These are phyloP conservation scores for Aegilops umbellulata DNA, from an alignment of 176 grass and related monocot species.

Conservation along the genomic window DNA sequence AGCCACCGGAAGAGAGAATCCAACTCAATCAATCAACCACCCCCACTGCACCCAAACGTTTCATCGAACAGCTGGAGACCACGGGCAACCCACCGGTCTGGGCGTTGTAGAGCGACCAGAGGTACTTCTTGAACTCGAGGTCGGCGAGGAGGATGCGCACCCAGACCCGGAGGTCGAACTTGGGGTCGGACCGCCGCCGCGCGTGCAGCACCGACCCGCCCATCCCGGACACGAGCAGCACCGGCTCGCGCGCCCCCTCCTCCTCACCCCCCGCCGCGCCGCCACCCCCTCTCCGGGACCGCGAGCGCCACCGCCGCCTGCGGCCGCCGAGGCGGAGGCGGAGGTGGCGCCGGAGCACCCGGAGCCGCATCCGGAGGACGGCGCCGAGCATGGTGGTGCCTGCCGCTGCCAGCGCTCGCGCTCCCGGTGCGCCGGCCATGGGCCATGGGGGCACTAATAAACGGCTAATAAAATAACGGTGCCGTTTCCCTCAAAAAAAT, in stretches of 20 bases:
- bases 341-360: constrained; percentile 19
- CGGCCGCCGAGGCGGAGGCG: constrained; percentile 41
- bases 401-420: neutral
- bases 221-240: constrained; percentile 92
- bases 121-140: constrained; percentile 86
- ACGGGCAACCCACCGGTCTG: constrained; percentile 50
- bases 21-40: neutral
- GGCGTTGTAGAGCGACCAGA: constrained; percentile 81
- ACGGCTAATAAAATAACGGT: no score
- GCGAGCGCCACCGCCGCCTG: neutral
- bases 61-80: neutral
- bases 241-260: constrained; percentile 44
- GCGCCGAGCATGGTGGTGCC: constrained; percentile 42
- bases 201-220: constrained; percentile 83
- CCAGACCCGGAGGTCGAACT: constrained; percentile 64
- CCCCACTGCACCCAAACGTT: neutral
- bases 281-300: neutral
- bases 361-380: constrained; percentile 40
- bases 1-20: neutral
- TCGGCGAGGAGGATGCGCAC: constrained; percentile 84
- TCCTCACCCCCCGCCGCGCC: neutral
- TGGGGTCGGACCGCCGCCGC: constrained; percentile 53
- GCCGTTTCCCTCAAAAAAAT: no score
- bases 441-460: neutral
- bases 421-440: neutral